Evolutionary conservation across 129 eudicot genomes (phyloP).

Genomic region (Chrysanthemum makinoi): DNA sequence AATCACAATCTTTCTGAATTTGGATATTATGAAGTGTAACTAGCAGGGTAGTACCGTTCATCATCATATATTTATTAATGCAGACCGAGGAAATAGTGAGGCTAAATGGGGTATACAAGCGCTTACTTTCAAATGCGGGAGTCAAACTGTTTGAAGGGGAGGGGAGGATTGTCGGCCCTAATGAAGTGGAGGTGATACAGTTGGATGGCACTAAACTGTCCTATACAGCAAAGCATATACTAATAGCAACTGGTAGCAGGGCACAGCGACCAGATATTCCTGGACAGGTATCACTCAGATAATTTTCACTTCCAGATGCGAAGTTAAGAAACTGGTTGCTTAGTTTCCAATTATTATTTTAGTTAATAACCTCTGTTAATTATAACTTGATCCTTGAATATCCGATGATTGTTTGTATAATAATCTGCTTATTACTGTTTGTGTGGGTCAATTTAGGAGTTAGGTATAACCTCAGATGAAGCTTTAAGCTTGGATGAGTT

Average conservation of each 20-base stretch:
- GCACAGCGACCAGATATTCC: slow-evolving; percentile 88
- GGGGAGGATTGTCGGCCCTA: slow-evolving; percentile 83
- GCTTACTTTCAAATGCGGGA: slow-evolving; percentile 82
- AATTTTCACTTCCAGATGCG: neutral
- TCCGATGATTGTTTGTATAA: neutral
- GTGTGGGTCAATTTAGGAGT: slow-evolving; percentile 49
- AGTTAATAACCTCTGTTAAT: neutral
- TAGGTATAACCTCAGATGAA: slow-evolving; percentile 93
- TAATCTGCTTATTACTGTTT: neutral
- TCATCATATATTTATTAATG: slow-evolving; percentile 23
- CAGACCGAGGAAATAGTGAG: slow-evolving; percentile 92
- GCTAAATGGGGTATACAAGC: slow-evolving; percentile 76
- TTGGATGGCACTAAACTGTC: slow-evolving; percentile 74
- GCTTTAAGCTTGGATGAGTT: slow-evolving; percentile 96
- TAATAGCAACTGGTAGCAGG: slow-evolving; percentile 92
- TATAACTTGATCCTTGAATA: neutral
- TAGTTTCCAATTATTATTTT: neutral
- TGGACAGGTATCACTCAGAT: slow-evolving; percentile 53
- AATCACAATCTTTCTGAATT: neutral
- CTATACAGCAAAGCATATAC: slow-evolving; percentile 75
- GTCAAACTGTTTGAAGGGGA: slow-evolving; percentile 95
- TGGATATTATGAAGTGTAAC: neutral
- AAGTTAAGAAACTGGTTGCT: neutral
- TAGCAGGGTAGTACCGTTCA: slow-evolving; percentile 7
- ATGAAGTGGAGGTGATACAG: slow-evolving; percentile 86